Base-by-base conservation (phyloP, 306 rosid genomes). In the Pterocarpus santalinus region DNA sequence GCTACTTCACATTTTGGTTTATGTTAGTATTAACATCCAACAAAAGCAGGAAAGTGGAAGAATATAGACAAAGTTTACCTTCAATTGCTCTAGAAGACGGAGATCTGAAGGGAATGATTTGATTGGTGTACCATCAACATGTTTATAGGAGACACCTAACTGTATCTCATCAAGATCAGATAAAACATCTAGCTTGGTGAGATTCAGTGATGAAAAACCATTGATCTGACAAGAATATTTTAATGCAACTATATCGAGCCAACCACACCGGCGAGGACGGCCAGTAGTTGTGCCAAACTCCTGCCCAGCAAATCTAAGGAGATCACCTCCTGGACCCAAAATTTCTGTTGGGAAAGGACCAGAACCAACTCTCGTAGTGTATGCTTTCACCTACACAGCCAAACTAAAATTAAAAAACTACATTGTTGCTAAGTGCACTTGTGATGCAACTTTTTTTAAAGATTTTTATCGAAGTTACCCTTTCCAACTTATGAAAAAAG, bases 271-370 rank as follows among this genome's bases (percentile, higher is more conserved):
- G 43, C 98, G 93, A 72, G 99, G 99, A 53, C 97, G 96, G 38
- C 99, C 99, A 69, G 98, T 95, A 16, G 94, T 93, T 66, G 99
- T 95, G 72, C 99, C 99, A 85, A 92, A 95, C 90, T 95, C 99
- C 69, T 92, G 99, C 70, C 98, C 99, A 65, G 95, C 92, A 86
- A 86, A 87, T 86, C 98, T 86, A 49, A 95, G 97, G 15, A 89
- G 94, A 85, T 95, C 99, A 58, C 97, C 98, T 35, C 86, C 94
- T 56, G 89, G 76, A 67, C 91, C 97, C 79, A 90, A 87, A 74
- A 89, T 78, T 88, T 95, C 99, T 14, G 99, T 95, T 5, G 99
- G 99, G 57, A 92, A 95, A 66, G 99, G 99, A 63, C 99, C 98
- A 22, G 97, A 91, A 74, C 99, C 99, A 81, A 95, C 99, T 82